phyloP scores from a whole-genome alignment of 2,329 filamentous ascomycete genomes.

The Ceratocystis eucalypticola region DNA sequence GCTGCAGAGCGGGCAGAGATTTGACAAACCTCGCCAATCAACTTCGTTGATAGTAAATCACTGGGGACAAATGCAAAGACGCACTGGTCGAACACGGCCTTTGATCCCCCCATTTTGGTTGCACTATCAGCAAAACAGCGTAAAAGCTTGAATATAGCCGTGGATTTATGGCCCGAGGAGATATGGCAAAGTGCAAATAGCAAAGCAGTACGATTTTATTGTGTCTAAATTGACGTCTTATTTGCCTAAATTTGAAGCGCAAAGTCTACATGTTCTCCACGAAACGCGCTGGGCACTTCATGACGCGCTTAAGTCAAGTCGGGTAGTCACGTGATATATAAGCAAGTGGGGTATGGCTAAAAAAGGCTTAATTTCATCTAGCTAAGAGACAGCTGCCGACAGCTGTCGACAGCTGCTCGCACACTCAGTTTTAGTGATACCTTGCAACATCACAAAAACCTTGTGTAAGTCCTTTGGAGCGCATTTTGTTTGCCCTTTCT shows the following conservation, averaged over 20 bases:
- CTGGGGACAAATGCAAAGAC: constrained; percentile 35
- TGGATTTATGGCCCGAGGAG: background rate
- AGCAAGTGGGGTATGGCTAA: background rate
- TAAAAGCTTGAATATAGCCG: background rate
- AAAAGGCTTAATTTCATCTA: background rate
- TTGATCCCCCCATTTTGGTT: constrained; percentile 20
- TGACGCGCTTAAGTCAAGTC: background rate
- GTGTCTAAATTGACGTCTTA: background rate
- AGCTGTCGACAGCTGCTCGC: background rate
- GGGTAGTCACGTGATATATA: background rate
- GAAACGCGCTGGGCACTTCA: background rate
- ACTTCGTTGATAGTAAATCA: constrained; percentile 28
- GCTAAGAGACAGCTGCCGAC: background rate
- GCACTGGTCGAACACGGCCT: constrained; percentile 32
- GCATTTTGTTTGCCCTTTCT: background rate
- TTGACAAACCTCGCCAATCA: constrained; percentile 30
- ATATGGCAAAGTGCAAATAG: background rate
- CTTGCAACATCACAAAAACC: background rate
- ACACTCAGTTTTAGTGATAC: background rate
- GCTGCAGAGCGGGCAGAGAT: background rate
- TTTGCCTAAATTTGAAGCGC: background rate
- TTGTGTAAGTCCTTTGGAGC: background rate
- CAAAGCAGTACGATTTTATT: background rate
- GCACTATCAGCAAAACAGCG: background rate
- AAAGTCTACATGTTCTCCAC: background rate